Base-by-base conservation (phyloP, 805 yeast species). In the Lipomyces starkeyi region DNA sequence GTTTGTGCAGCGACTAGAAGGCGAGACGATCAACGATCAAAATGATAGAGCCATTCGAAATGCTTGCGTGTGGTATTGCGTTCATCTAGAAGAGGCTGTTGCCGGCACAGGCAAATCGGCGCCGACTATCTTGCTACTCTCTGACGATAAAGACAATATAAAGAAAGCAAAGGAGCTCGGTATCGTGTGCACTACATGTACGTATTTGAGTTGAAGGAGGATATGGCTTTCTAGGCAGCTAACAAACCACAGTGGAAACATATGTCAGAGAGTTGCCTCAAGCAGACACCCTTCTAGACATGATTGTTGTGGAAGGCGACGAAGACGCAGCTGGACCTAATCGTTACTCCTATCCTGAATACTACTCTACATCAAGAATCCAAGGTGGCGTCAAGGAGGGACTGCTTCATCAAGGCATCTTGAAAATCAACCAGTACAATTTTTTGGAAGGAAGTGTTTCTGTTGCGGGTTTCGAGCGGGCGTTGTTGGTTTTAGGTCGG, bases 351-450 rank as follows among this genome's bases (percentile, higher is more conserved):
- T 95, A 87, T 76, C 90, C 90, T 0, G 93, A 90, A 63, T 91
- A 92, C 76, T 91, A 90, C 77, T 79, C 93, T 3, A 86, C 88
- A 57, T 86, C 98, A 0, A 85, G 97, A 79, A 82, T 93, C 14
- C 87, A 92, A 86, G 98, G 97, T 61, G 99, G 99, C 58, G 78
- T 94, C 69, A 90, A 89, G 76, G 90, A 88, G 74, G 97, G 97
- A 27, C 88, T 94, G 13, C 80, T 95, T 58, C 90, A 89, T 76
- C 97, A 92, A 79, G 99, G 99, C 40, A 83, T 83, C 35, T 84
- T 95, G 73, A 86, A 87, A 73, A 87, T 93, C 20, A 91, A 94
- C 3, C 88, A 93, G 22, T 95, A 92, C 78, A 95, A 95, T 77
- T 88, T 90, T 75, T 82, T 93, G 66, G 56, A 53, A 80, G 99